phyloP scores from a whole-genome alignment of 805 yeast genomes.

The Pichia thaimueangensis region DNA sequence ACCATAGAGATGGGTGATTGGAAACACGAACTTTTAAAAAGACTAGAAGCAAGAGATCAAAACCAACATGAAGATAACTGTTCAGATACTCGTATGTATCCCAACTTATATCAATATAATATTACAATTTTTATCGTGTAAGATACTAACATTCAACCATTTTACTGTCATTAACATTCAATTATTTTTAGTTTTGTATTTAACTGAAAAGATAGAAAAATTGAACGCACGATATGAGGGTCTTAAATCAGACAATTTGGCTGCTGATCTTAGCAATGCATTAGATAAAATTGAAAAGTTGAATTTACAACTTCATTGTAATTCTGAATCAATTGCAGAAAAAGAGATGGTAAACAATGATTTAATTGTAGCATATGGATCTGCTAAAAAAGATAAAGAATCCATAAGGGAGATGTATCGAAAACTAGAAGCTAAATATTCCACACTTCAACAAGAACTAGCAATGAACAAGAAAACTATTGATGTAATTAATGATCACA shows the following conservation, averaged over 20 bases:
- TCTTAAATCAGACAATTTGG: not conserved
- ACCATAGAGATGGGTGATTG: slow-evolving; percentile 1
- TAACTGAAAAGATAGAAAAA: slow-evolving; percentile 3
- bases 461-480: slow-evolving; percentile 38
- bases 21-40: not conserved
- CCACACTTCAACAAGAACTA: slow-evolving; percentile 27
- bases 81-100: slow-evolving; percentile 7
- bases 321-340: slow-evolving; percentile 11
- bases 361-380: slow-evolving; percentile 10
- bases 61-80: slow-evolving; percentile 1
- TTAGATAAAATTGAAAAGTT: slow-evolving; percentile 7
- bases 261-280: slow-evolving; percentile 2
- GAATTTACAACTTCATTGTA: slow-evolving; percentile 7
- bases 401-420: slow-evolving; percentile 22
- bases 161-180: no score
- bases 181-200: not conserved
- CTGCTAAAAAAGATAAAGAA: slow-evolving; percentile 16
- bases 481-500: slow-evolving; percentile 45
- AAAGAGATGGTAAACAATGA: slow-evolving; percentile 9
- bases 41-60: not conserved
- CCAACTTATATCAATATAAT: no score
- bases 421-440: slow-evolving; percentile 17
- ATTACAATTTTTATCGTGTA: no score
- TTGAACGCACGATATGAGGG: not conserved
- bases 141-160: no score